Evolutionary conservation across 208 protist species (phyloP).

Genomic region (Acanthamoeba triangularis): DNA sequence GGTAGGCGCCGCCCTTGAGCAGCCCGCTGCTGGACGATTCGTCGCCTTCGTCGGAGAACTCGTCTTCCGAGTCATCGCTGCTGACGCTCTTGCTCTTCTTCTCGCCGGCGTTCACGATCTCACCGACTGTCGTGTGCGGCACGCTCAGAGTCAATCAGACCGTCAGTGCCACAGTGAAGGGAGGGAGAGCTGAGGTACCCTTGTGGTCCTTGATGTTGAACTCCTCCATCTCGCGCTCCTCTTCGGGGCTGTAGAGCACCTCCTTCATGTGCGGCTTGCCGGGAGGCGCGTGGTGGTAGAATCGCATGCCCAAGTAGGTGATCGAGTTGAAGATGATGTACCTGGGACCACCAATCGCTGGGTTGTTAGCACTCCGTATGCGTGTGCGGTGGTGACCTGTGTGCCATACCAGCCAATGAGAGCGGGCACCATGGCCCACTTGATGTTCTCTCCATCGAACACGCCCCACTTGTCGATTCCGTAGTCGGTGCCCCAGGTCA

Average conservation of each 20-base stretch:
- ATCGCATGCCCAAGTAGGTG: conserved; percentile 36
- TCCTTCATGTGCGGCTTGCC: conserved; percentile 48
- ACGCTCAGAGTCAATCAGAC: too few relatives aligned
- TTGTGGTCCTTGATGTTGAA: conserved; percentile 74
- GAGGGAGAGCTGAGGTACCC: neutral
- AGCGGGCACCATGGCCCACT: conserved; percentile 31
- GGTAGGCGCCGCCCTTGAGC: neutral
- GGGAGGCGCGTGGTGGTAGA: conserved; percentile 13
- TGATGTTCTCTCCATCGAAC: conserved; percentile 15
- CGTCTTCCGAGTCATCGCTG: too few relatives aligned
- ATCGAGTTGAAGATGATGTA: conserved; percentile 18
- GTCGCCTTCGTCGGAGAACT: neutral
- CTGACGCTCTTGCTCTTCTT: too few relatives aligned
- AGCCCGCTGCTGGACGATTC: neutral
- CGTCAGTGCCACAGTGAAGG: too few relatives aligned
- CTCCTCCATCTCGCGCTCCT: conserved; percentile 53
- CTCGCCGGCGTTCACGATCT: too few relatives aligned
- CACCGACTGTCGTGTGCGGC: too few relatives aligned
- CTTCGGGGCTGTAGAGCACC: neutral
- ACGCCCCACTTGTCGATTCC: conserved; percentile 7
- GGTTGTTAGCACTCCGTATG: too few relatives aligned
- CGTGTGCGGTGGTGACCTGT: too few relatives aligned
- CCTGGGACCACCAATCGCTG: too few relatives aligned
- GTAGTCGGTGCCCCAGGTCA: conserved; percentile 36
- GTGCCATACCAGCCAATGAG: neutral